Evolutionary conservation across 2,329 filamentous ascomycete species (phyloP).

Genomic region (Ophiocordyceps robertsii): DNA sequence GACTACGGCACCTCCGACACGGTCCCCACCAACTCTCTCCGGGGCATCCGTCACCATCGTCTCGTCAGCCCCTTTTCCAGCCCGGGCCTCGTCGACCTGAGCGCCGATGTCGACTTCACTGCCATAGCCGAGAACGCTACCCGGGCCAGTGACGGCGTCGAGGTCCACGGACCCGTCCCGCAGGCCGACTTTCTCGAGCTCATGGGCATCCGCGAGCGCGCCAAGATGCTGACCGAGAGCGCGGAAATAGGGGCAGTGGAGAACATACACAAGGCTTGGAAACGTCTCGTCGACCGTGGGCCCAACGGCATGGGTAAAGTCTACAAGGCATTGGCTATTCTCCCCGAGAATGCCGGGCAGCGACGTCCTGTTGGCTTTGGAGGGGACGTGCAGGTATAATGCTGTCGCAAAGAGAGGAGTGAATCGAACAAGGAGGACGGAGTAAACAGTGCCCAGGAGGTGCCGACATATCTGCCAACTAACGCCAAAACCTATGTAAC

Average conservation of each 20-base stretch:
- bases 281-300: constrained; percentile 68
- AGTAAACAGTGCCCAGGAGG: too few relatives aligned
- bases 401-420: too few relatives aligned
- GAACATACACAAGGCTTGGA: constrained; percentile 62
- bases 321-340: constrained; percentile 84
- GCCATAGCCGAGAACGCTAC: constrained; percentile 74
- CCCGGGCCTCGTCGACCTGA: constrained; percentile 77
- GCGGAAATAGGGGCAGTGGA: constrained; percentile 33
- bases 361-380: constrained; percentile 86
- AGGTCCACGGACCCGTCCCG: constrained; percentile 84
- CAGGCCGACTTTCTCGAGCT: constrained; percentile 67
- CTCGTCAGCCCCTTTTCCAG: constrained; percentile 66
- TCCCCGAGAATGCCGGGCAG: constrained; percentile 64
- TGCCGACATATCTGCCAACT: too few relatives aligned
- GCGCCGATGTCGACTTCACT: constrained; percentile 85
- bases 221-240: constrained; percentile 47
- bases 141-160: constrained; percentile 61
- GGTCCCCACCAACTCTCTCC: constrained; percentile 78
- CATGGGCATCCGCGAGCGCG: constrained; percentile 76
- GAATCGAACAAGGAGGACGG: too few relatives aligned
- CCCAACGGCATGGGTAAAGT: constrained; percentile 84
- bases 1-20: constrained; percentile 77
- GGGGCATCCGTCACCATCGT: constrained; percentile 70
- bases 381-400: constrained; percentile 38
- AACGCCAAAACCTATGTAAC: too few relatives aligned